Base-by-base conservation (phyloP, 768 basidiomycete species). In the Lentinula lateritia region DNA sequence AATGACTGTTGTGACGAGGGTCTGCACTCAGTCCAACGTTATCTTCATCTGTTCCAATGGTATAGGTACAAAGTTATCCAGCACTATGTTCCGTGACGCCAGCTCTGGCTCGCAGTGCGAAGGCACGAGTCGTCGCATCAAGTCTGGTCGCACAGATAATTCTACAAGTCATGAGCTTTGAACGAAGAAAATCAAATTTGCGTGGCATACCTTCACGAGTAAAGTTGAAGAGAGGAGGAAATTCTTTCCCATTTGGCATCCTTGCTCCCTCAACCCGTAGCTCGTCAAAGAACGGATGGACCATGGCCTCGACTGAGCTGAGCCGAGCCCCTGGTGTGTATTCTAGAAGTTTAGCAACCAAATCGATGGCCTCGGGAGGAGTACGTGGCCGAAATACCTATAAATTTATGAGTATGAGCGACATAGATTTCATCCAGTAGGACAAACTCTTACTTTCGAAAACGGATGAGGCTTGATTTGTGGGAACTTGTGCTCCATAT, bases 401-500 rank as follows among this genome's bases (percentile, higher is more conserved):
- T 18, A 32, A 62, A 50, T n/a, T 48, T 60, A 36, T 62, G 61
- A 53, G 48, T 18, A 64, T 62, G 66, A 68, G 58, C 63, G 54
- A 62, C 18, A 52, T 28, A 28, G 16, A 61, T 50, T 58, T 16
- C 16, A 58, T 39, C 61, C 36, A 42, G 36, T 55, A 50, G 4
- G 41, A 28, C 28, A n/a, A 35, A 8, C 18, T 71, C 75, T 32
- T 62, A 93, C 93, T 87, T 98, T 98, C 71, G 89, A 90, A 81
- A 98, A 98, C 0, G 95, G 95, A 72, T 98, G 96, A n/a, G 95
- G 94, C 73, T 96, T 95, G 81, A 99, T 99, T 76, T 98, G 96
- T 1, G 97, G 97, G 81, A 99, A 99, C 77, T 98, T 98, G 86
- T 99, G 97, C 73, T 99, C 97, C 97, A 98, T 98, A 78, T 99